Evolutionary conservation across 2,329 filamentous ascomycete genomes (phyloP), one percentile per base, ranked within the genome.

Genomic region (Juglanconis oblonga): DNA sequence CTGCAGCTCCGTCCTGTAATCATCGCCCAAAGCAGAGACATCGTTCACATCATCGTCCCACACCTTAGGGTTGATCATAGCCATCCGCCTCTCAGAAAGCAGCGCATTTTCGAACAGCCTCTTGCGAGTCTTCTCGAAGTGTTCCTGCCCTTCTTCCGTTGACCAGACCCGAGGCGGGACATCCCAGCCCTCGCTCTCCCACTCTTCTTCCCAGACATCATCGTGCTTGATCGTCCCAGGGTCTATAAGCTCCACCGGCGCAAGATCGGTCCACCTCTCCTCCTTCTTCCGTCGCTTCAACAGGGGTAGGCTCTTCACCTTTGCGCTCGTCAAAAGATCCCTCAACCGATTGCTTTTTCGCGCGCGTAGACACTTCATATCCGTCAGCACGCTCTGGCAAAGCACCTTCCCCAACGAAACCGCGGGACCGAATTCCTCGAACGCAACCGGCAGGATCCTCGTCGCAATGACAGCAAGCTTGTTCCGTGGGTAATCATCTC

Each of bases 41-140:
- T 33, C 31, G 4, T 9, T 17, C 11, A 2, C 3, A 3, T 17
- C 13, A 13, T 49, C 57, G 31, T 35, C 54, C 61, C 61, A 63
- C 5, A 63, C 11, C 24, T 40, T 40, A 1, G 61, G 58, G n/a
- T 63, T 50, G 17, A 63, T 42, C 3, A 63, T 58, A 4, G 42
- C 29, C 13, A 63, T 55, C 6, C 33, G 55, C 36, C 36, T 57
- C 4, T 35, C 29, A n/a, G 5, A 1, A 5, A 35, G 5, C n/a
- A 4, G 4, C 35, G 31, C 14, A 11, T 44, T 4, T 35, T 48
- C 6, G 9, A 29, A 5, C 24, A 9, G 24, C 14, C 4, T 38
- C 5, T 31, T 48, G 29, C 24, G 44, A 14, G 31, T 10, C n/a
- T 33, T 11, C 4, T 24, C 32, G 1, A 13, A 24, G n/a, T 42